Percentiles rank a stretch among this genome's conserved stretches.
Conservation (phyloP, 2,329 filamentous ascomycete species). For the Penicillium sp. region DNA sequence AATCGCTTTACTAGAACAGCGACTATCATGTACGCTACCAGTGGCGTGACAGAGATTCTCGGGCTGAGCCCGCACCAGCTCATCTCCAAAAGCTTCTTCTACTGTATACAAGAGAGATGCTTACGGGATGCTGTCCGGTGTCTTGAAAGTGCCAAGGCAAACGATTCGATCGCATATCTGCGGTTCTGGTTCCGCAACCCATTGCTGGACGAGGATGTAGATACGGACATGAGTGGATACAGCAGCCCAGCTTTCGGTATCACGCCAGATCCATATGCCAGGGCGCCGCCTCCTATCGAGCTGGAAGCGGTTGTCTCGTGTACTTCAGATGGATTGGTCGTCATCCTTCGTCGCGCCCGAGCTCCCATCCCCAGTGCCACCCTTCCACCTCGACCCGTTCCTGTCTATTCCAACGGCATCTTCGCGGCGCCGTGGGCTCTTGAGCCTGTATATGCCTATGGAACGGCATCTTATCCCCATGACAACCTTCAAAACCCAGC, state of each 20-base stretch:
- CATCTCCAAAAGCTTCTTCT: conserved; percentile 81
- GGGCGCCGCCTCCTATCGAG: conserved; percentile 59
- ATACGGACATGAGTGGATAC: conserved; percentile 8
- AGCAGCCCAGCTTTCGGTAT: conserved; percentile 7
- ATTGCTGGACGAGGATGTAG: conserved; percentile 55
- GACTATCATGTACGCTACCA: conserved; percentile 85
- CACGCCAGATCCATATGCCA: neutral
- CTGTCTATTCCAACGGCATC: conserved; percentile 65
- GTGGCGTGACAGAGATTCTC: conserved; percentile 75
- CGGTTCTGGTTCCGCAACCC: conserved; percentile 85
- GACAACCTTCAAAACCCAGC: conserved; percentile 7
- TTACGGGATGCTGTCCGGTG: conserved; percentile 77
- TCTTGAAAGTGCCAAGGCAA: conserved; percentile 83
- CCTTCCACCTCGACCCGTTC: conserved; percentile 49
- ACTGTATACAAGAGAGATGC: conserved; percentile 77
- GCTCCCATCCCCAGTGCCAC: conserved; percentile 64
- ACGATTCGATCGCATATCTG: conserved; percentile 88
- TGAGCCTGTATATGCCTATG: conserved; percentile 61
- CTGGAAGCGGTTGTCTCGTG: conserved; percentile 91
- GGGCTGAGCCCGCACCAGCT: conserved; percentile 73
- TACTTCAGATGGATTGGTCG: conserved; percentile 84
- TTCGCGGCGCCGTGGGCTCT: conserved; percentile 82
- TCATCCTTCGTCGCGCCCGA: conserved; percentile 76
- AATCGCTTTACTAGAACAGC: conserved; percentile 85
- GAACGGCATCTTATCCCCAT: conserved; percentile 14